Evolutionary conservation across 2,329 filamentous ascomycete genomes (phyloP).

Genomic region (Apiospora koreana): DNA sequence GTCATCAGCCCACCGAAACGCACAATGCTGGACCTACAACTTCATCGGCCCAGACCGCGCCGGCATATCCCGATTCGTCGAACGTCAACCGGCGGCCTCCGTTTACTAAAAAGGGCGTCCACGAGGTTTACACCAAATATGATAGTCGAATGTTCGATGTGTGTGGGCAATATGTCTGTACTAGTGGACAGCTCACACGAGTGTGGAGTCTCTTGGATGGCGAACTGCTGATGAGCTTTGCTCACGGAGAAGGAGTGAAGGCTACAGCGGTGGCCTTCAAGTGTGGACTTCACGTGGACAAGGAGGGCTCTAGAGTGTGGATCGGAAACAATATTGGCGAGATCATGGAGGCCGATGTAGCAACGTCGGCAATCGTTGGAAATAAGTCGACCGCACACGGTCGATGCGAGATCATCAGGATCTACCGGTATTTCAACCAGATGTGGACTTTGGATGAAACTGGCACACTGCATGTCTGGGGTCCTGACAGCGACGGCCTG

Average conservation of each 20-base stretch:
- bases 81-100: conserved; percentile 84
- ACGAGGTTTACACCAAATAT: conserved; percentile 80
- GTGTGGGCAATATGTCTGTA: conserved; percentile 84
- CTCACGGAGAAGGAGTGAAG: conserved; percentile 83
- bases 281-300: conserved; percentile 72
- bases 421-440: conserved; percentile 83
- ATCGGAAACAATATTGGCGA: conserved; percentile 88
- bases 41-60: conserved; percentile 52
- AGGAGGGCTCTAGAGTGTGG: conserved; percentile 84
- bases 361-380: conserved; percentile 67
- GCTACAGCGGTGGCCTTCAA: conserved; percentile 84
- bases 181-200: conserved; percentile 81
- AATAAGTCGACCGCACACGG: conserved; percentile 74
- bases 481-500: conserved; percentile 68
- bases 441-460: conserved; percentile 94
- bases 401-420: conserved; percentile 77
- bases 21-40: conserved; percentile 26
- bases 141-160: conserved; percentile 86
- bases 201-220: conserved; percentile 87
- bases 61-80: conserved; percentile 80
- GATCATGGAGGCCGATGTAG: conserved; percentile 83
- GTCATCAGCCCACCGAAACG: conserved; percentile 18
- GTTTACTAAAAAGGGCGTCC: conserved; percentile 68
- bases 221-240: conserved; percentile 76
- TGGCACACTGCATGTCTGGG: conserved; percentile 86